Base-by-base conservation (phyloP, 805 yeast genomes). In the Metschnikowia cubensis region DNA sequence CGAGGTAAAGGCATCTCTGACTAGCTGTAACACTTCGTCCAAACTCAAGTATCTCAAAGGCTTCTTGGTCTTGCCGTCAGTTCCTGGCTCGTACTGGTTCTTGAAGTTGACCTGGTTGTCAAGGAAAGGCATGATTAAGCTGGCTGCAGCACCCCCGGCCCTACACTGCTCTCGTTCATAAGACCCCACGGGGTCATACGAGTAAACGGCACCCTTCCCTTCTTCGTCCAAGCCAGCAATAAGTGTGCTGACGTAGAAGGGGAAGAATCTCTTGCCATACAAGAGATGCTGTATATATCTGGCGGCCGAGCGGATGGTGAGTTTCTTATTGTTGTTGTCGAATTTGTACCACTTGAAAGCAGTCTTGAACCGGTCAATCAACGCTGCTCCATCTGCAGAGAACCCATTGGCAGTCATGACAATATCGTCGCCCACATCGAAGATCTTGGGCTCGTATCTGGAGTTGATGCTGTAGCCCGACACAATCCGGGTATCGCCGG, bases 401-500 rank as follows among this genome's bases (percentile, higher is more conserved):
- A 90, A 94, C 17, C 99, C 99, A 71, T 90, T 92, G 55, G 98
- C 97, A 1, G 95, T 83, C 73, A 94, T 80, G 57, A 87, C 79
- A 47, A 94, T 76, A 64, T 87, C 79, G 68, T 92, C 97, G 45
- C 97, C 98, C 51, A 89, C 86, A 58, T 85, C 81, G 61, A 88
- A 85, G 49, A 94, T 87, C 68, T 89, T 91, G 39, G 96, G 94
- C 67, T 89, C 94, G 67, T 87, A 84, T 64, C 99, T 83, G 8
- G 97, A 84, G 67, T 94, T 90, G 68, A 94, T 94, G 55, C 88
- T 84, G 71, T 90, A 94, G 20, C 97, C 99, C 17, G 87, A 84
- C 4, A 96, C 89, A 63, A 87, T 95, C 75, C 99, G 85, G n/a
- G 99, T 94, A 68, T 94, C 99, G 42, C 98, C 98, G 0, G 99